Evolutionary conservation across 1,284 basidiomycete genomes (phyloP).

Genomic region (Moesziomyces sp.): DNA sequence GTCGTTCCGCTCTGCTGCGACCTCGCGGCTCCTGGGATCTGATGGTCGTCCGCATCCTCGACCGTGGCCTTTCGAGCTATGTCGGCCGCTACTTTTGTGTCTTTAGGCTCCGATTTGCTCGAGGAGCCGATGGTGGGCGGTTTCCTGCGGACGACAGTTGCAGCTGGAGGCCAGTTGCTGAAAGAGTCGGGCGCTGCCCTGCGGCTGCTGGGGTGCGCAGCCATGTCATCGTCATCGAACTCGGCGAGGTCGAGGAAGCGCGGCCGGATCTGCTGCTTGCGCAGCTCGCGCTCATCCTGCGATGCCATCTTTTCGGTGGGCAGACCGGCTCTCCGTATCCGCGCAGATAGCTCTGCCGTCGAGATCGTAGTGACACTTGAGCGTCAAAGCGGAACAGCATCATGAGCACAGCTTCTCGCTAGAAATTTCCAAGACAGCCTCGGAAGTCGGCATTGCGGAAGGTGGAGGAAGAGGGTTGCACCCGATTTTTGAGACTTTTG

Average conservation of each 20-base stretch:
- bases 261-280: constrained; percentile 56
- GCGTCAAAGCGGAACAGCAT: not conserved
- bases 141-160: constrained; percentile 43
- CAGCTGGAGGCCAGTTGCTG: constrained; percentile 58
- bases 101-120: constrained; percentile 6
- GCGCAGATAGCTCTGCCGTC: too few relatives aligned
- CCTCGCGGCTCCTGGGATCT: not conserved
- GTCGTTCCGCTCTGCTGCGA: not conserved
- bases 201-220: constrained; percentile 7
- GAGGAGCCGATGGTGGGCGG: constrained; percentile 34
- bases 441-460: not conserved
- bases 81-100: not conserved
- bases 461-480: not conserved
- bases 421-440: not conserved
- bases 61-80: constrained; percentile 1
- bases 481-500: not conserved
- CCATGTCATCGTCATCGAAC: constrained; percentile 39
- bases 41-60: constrained; percentile 9
- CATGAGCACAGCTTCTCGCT: too few relatives aligned
- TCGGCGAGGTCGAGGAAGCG: constrained; percentile 53
- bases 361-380: not conserved
- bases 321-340: too few relatives aligned
- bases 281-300: constrained; percentile 26
- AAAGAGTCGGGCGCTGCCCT: constrained; percentile 33
- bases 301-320: constrained; percentile 16